These are phyloP conservation scores for Trichophaea hybrida DNA, from an alignment of 2,329 filamentous ascomycete genomes.

Conservation along the genomic window DNA sequence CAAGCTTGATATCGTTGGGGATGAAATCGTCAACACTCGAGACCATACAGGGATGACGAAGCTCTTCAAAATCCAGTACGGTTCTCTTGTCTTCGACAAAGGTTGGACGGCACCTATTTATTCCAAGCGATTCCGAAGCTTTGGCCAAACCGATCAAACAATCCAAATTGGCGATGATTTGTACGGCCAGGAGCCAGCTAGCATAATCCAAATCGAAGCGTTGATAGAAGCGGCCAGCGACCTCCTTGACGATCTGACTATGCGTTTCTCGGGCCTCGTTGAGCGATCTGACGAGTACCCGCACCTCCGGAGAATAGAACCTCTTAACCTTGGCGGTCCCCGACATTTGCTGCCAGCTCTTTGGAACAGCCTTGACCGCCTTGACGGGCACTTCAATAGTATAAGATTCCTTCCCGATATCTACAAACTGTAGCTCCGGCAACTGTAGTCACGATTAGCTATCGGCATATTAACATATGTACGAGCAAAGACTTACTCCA, in stretches of 20 bases:
- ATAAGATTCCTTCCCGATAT: constrained; percentile 94
- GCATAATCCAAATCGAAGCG: constrained; percentile 80
- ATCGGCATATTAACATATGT: neutral
- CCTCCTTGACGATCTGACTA: constrained; percentile 76
- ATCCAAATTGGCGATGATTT: constrained; percentile 80
- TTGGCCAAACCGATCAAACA: constrained; percentile 88
- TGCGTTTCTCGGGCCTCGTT: constrained; percentile 93
- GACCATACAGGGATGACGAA: constrained; percentile 66
- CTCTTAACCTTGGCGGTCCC: constrained; percentile 72
- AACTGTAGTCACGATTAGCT: constrained; percentile 29
- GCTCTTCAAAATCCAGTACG: constrained; percentile 77
- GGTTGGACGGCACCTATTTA: constrained; percentile 74
- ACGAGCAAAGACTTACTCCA: constrained; percentile 37
- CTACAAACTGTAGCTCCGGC: constrained; percentile 59
- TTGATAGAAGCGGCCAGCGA: constrained; percentile 65
- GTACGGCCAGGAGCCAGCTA: constrained; percentile 77
- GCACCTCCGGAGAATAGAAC: constrained; percentile 80
- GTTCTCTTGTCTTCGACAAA: constrained; percentile 71
- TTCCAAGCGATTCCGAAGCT: constrained; percentile 66
- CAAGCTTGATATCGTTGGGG: constrained; percentile 80
- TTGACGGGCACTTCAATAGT: constrained; percentile 82
- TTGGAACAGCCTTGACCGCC: constrained; percentile 61
- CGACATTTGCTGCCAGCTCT: constrained; percentile 90
- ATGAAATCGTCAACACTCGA: constrained; percentile 74
- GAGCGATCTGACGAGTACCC: constrained; percentile 65